Evolutionary conservation across 164 flowering plant genomes (phyloP).

Genomic region (Nelumbo lutea): DNA sequence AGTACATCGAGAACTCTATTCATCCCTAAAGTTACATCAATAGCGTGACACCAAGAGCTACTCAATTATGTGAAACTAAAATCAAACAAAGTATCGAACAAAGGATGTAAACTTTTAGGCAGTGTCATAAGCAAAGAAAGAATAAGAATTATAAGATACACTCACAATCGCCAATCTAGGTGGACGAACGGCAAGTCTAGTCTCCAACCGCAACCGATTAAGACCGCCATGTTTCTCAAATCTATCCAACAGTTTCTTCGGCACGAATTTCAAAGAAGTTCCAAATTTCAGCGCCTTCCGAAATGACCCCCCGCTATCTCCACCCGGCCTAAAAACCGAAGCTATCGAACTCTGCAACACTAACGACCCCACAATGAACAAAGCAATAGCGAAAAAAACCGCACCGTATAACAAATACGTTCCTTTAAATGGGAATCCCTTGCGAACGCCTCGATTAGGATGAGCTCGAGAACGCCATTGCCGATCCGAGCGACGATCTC

Average conservation of each 20-base stretch:
- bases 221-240: constrained; percentile 29
- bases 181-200: constrained; percentile 48
- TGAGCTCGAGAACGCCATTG: constrained; percentile 35
- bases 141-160: constrained; percentile 5
- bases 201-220: constrained; percentile 34
- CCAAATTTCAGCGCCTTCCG: constrained; percentile 44
- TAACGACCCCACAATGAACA: constrained; percentile 49
- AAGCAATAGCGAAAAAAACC: constrained; percentile 37
- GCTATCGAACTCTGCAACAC: constrained; percentile 62
- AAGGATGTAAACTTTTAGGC: too few species aligned
- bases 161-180: constrained; percentile 79
- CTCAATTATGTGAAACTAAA: too few species aligned
- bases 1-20: too few species aligned
- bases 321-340: constrained; percentile 31
- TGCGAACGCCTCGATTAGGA: constrained; percentile 36
- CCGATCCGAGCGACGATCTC: constrained; percentile 30
- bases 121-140: not conserved
- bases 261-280: constrained; percentile 46
- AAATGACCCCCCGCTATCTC: constrained; percentile 23
- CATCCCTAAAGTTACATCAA: too few species aligned
- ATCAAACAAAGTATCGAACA: too few species aligned
- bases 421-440: constrained; percentile 34
- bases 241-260: constrained; percentile 20
- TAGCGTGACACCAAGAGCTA: too few species aligned
- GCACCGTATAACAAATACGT: constrained; percentile 37